Conservation (phyloP, 2,329 filamentous ascomycete species). For the Microascus cirrosus region DNA sequence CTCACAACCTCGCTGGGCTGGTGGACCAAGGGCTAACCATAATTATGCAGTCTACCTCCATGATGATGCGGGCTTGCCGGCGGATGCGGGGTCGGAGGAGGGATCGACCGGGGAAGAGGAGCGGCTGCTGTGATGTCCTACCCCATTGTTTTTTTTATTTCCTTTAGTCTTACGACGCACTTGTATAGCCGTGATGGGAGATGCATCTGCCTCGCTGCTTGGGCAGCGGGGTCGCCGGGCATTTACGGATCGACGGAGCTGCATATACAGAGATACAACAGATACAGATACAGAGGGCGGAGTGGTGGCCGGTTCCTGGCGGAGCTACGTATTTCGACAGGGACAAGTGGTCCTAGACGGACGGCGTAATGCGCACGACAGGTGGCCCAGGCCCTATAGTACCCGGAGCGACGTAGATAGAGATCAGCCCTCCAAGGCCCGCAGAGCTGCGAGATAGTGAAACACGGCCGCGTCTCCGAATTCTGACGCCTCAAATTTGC, state of each 20-base stretch:
- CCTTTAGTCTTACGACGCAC: background rate
- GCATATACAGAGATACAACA: background rate
- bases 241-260: background rate
- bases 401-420: no score
- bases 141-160: background rate
- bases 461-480: no score
- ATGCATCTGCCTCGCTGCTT: background rate
- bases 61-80: background rate
- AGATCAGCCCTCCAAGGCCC: no score
- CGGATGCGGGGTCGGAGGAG: background rate
- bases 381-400: no score
- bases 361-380: no score
- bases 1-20: background rate
- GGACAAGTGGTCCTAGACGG: no score
- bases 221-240: background rate
- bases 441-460: no score
- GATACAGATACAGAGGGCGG: no score
- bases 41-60: background rate
- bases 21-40: background rate
- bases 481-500: no score
- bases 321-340: no score
- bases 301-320: no score
- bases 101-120: background rate
- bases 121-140: background rate
- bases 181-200: background rate